Percentiles rank a stretch among this genome's conserved stretches.
These are phyloP conservation scores for Cinnamomum chago DNA, from an alignment of 164 flowering plant genomes.

Conservation along the genomic window DNA sequence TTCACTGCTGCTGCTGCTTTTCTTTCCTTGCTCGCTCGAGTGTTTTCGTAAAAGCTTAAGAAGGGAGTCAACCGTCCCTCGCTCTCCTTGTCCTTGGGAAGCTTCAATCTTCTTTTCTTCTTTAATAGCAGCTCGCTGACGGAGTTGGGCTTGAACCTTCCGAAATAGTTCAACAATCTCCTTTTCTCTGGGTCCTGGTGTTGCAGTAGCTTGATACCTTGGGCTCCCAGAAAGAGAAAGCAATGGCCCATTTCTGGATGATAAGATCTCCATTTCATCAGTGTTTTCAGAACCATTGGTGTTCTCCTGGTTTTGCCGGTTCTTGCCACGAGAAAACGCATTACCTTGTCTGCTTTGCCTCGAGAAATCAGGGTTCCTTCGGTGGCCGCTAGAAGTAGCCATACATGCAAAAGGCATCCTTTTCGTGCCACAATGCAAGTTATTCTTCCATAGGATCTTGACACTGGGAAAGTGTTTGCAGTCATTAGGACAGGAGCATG, in stretches of 20 bases:
- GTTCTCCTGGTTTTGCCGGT: slow-evolving; percentile 54
- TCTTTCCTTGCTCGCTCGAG: slow-evolving; percentile 62
- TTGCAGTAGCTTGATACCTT: slow-evolving; percentile 53
- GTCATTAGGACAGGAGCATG: slow-evolving; percentile 28
- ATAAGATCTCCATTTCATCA: slow-evolving; percentile 56
- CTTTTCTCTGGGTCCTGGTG: slow-evolving; percentile 77
- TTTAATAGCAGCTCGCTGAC: slow-evolving; percentile 72
- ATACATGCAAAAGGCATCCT: slow-evolving; percentile 39
- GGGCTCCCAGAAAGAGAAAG: slow-evolving; percentile 51
- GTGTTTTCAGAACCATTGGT: slow-evolving; percentile 35
- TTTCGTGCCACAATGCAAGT: slow-evolving; percentile 17
- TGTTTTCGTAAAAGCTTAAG: slow-evolving; percentile 74
- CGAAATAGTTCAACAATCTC: slow-evolving; percentile 87
- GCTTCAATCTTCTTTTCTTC: slow-evolving; percentile 65
- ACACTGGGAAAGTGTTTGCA: slow-evolving; percentile 20
- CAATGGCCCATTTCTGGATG: slow-evolving; percentile 65
- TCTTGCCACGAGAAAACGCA: slow-evolving; percentile 48
- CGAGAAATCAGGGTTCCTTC: slow-evolving; percentile 75
- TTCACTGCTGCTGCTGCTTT: slow-evolving; percentile 21
- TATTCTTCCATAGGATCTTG: slow-evolving; percentile 26
- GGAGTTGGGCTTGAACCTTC: slow-evolving; percentile 82
- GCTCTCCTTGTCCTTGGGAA: slow-evolving; percentile 48
- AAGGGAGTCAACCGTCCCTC: slow-evolving; percentile 85
- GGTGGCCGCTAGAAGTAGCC: slow-evolving; percentile 48
- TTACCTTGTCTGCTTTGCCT: slow-evolving; percentile 50